Conservation (phyloP, 768 basidiomycete genomes). For the Termitomyces eurrhizus region DNA sequence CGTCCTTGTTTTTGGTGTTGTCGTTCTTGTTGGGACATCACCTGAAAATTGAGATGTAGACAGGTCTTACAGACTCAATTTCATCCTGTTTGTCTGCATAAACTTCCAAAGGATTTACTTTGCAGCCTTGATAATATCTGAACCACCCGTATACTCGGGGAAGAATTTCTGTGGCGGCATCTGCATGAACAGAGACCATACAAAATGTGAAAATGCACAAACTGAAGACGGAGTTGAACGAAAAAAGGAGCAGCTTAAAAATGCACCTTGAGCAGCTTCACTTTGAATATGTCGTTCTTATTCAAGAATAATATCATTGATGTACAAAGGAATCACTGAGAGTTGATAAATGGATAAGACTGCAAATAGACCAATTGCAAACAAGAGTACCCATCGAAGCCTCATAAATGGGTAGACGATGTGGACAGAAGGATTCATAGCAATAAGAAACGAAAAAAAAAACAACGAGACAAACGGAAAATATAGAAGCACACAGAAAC, state of each 20-base stretch:
- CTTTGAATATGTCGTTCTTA: conserved; percentile 92
- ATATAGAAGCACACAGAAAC: too few relatives aligned
- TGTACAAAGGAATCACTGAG: conserved; percentile 85
- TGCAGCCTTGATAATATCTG: too few relatives aligned
- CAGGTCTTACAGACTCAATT: conserved; percentile 40
- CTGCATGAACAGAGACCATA: too few relatives aligned
- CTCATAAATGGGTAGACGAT: conserved; percentile 46
- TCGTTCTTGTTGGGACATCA: neutral
- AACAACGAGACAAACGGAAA: too few relatives aligned
- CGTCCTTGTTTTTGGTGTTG: neutral
- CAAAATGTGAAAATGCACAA: neutral
- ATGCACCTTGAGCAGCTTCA: conserved; percentile 49
- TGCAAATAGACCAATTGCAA: too few relatives aligned
- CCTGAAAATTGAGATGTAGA: conserved; percentile 29
- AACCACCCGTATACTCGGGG: too few relatives aligned
- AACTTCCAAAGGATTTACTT: too few relatives aligned
- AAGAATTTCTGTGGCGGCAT: too few relatives aligned
- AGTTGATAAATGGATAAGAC: neutral
- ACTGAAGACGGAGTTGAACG: neutral
- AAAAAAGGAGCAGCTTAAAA: neutral
- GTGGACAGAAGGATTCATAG: too few relatives aligned
- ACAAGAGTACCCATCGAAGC: neutral
- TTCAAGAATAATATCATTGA: conserved; percentile 91
- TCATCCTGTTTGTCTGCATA: too few relatives aligned
- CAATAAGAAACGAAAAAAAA: too few relatives aligned